Percentiles rank a stretch among this genome's conserved stretches.
Evolutionary conservation across 306 rosid genomes (phyloP).

Genomic region (Rosa chinensis): DNA sequence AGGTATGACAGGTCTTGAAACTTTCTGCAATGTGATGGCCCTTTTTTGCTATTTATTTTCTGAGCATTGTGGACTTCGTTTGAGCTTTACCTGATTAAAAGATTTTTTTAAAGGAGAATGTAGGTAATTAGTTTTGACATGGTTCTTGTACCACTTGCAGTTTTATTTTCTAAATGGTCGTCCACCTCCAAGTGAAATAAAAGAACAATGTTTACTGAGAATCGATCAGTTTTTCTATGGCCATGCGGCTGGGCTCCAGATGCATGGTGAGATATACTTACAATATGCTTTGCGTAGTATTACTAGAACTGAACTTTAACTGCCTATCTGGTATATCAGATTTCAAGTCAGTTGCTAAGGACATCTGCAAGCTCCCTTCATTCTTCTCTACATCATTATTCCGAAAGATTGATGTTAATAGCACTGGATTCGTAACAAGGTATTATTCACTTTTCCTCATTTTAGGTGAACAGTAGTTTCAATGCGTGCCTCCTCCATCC

Average conservation of each 20-base stretch:
- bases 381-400: constrained; percentile 76
- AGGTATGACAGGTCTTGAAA: constrained; percentile 52
- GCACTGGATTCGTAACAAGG: constrained; percentile 88
- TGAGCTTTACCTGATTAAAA: constrained; percentile 19
- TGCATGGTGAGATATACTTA: constrained; percentile 70
- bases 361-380: constrained; percentile 96
- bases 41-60: not conserved
- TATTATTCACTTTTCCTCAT: constrained; percentile 31
- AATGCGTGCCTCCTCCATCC: not conserved
- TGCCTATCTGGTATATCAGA: constrained; percentile 54
- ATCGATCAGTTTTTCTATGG: constrained; percentile 68
- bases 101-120: constrained; percentile 10
- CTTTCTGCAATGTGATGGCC: constrained; percentile 11
- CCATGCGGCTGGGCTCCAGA: constrained; percentile 72
- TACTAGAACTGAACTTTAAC: constrained; percentile 34
- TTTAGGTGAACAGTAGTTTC: constrained; percentile 12
- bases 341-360: constrained; percentile 80
- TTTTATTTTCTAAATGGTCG: constrained; percentile 91
- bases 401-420: constrained; percentile 71
- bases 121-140: constrained; percentile 24
- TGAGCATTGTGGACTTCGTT: constrained; percentile 11
- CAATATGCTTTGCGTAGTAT: constrained; percentile 27
- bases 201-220: constrained; percentile 71
- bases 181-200: constrained; percentile 78
- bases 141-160: constrained; percentile 50